Evolutionary conservation across 1,284 basidiomycete species (phyloP), one percentile per base, ranked within the genome.

Genomic region (Cerioporus squamosus): DNA sequence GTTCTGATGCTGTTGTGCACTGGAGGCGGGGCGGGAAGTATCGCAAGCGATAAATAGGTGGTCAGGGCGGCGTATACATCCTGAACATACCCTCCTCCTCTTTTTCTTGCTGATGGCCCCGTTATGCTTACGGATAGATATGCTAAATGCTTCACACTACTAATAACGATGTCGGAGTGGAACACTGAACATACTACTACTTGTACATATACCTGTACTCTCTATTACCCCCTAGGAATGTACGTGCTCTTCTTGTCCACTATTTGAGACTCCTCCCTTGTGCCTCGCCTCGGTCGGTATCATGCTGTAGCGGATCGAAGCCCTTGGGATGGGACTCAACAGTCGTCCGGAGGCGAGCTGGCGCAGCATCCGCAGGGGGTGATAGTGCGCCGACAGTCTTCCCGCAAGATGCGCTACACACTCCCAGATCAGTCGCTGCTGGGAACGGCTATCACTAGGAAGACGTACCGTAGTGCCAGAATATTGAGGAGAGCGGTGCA

Each of bases 271-370:
- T 10, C 14, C 14, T 10, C 33, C 33, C 14, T 36, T 36, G 33
- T 36, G 33, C 20, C 39, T 18, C 5, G 36, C 26, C 8, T 53
- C 51, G 0, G 60, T 46, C 3, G 65, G 60, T 12, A 68, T 63
- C 67, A 68, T 68, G 51, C 64, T 68, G 55, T 66, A 68, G 8
- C 67, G 66, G n/a, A 70, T 67, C 14, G 57, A 43, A 2, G 68
- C 57, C 12, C 66, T 64, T 1, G 66, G 62, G 26, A 70, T 70
- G 1, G 63, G 63, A 20, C 62, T 65, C n/a, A 70, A 53, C 7
- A 58, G 47, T 17, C 55, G 57, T 15, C 69, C 69, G 4, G 56
- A 58, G 20, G 63, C 59, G n/a, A 70, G 57, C 38, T 66, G 61
- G 22, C 66, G 63, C 14, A 70, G 24, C 47, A 70, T 61, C 2